A percentile compares a stretch with the other conserved stretches of the same genome.
phyloP scores from a whole-genome alignment of 352 stramenopile genomes.

The Thraustochytrium sp. region DNA sequence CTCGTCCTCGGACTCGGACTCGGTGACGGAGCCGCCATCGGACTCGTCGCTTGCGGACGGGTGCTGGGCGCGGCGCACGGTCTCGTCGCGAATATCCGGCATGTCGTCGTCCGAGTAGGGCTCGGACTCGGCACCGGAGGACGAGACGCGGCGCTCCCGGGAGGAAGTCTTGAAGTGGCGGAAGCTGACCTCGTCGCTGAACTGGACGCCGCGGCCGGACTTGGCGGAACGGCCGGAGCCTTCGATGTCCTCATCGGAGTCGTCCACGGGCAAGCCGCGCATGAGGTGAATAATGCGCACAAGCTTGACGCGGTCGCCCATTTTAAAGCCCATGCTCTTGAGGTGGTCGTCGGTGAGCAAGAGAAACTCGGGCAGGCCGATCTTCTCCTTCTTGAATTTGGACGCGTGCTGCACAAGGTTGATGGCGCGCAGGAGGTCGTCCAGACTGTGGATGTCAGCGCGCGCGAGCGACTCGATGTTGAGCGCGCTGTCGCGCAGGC shows the following conservation, averaged over 20 bases:
- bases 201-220: not conserved
- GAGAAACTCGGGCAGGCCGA: not conserved
- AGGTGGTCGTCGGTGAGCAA: not conserved
- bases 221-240: not conserved
- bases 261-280: constrained; percentile 7
- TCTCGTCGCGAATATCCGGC: not conserved
- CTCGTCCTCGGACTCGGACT: not conserved
- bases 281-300: constrained; percentile 16
- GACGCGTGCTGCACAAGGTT: not conserved
- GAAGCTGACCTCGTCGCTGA: constrained; percentile 3
- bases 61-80: not conserved
- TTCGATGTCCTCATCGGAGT: not conserved
- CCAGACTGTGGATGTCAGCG: not conserved
- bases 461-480: not conserved
- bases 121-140: not conserved
- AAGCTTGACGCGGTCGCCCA: constrained; percentile 38
- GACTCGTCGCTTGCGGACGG: not conserved
- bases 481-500: not conserved
- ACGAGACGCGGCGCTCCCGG: not conserved
- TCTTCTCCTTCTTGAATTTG: not conserved
- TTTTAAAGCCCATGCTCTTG: not conserved
- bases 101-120: not conserved
- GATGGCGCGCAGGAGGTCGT: constrained; percentile 15
- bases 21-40: not conserved
- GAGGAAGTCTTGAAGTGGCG: constrained; percentile 20